A percentile compares a stretch with the other conserved stretches of the same genome.
phyloP scores from a whole-genome alignment of 2,329 filamentous ascomycete species.

The Magnaporthiopsis rhizophila region DNA sequence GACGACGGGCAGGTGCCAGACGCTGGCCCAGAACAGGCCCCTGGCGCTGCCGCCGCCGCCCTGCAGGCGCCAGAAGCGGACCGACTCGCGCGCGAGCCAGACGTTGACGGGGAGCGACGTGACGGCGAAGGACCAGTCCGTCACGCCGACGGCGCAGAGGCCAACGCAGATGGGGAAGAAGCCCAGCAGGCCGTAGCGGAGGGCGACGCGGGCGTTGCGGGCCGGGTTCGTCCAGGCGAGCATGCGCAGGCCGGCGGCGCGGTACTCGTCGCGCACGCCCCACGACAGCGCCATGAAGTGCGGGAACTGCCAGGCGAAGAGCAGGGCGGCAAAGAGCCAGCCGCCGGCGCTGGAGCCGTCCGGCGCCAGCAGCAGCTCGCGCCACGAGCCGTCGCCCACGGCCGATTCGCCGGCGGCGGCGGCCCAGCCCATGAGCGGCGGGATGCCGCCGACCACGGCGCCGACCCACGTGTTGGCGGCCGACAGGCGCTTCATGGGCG shows the following conservation, averaged over 20 bases:
- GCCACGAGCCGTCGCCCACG: slow-evolving; percentile 56
- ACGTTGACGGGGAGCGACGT: slow-evolving; percentile 76
- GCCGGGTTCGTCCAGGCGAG: slow-evolving; percentile 81
- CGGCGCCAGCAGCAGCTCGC: slow-evolving; percentile 62
- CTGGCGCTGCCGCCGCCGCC: slow-evolving; percentile 75
- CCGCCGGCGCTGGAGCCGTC: slow-evolving; percentile 63
- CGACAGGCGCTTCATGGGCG: slow-evolving; percentile 80
- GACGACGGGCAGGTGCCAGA: slow-evolving; percentile 88
- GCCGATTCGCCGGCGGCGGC: slow-evolving; percentile 86
- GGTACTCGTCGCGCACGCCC: slow-evolving; percentile 84
- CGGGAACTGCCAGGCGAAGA: slow-evolving; percentile 96
- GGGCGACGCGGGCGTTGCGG: slow-evolving; percentile 75
- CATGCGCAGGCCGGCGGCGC: slow-evolving; percentile 60
- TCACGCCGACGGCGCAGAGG: slow-evolving; percentile 71
- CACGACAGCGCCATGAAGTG: slow-evolving; percentile 96
- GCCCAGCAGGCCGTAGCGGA: slow-evolving; percentile 74
- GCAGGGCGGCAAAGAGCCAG: slow-evolving; percentile 75
- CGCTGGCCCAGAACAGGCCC: slow-evolving; percentile 90
- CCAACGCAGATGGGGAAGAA: slow-evolving; percentile 83
- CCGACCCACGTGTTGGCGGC: slow-evolving; percentile 93
- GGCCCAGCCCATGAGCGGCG: slow-evolving; percentile 96
- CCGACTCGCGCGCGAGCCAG: slow-evolving; percentile 77
- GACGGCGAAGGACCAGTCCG: slow-evolving; percentile 75
- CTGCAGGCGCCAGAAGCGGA: slow-evolving; percentile 70
- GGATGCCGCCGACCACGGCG: slow-evolving; percentile 85